phyloP scores from a whole-genome alignment of 176 grass and related monocot species.

The Carex pumila region DNA sequence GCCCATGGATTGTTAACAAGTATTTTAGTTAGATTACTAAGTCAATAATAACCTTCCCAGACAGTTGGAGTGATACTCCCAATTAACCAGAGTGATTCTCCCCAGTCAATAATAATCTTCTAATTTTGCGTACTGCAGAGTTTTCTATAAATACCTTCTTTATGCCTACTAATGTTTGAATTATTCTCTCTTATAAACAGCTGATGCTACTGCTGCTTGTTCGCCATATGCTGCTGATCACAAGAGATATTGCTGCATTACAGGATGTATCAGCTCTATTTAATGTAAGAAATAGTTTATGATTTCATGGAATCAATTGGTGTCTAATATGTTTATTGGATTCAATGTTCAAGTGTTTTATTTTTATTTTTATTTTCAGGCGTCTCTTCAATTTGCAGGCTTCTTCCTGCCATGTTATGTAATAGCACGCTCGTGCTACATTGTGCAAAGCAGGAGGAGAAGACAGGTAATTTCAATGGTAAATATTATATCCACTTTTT shows the following conservation, averaged over 20 bases:
- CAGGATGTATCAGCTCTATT: conserved; percentile 73
- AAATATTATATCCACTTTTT: neutral
- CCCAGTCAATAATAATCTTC: neutral
- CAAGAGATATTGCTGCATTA: conserved; percentile 69
- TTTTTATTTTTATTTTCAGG: conserved; percentile 41
- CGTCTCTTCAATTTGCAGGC: conserved; percentile 68
- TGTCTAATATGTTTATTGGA: conserved; percentile 5
- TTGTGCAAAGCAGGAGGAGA: conserved; percentile 60
- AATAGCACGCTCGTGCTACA: conserved; percentile 73
- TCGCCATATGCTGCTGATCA: conserved; percentile 63
- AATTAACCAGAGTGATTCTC: neutral
- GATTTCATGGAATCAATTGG: neutral
- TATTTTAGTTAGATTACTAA: neutral
- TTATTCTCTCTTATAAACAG: conserved; percentile 35
- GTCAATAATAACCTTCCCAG: neutral
- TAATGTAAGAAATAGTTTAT: conserved; percentile 50
- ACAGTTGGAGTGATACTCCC: neutral
- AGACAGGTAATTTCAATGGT: conserved; percentile 46
- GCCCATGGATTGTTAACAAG: neutral
- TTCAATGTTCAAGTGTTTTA: neutral
- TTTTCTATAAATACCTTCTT: neutral
- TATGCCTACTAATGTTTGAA: neutral
- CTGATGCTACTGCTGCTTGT: conserved; percentile 82
- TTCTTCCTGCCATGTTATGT: conserved; percentile 96
- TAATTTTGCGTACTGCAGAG: neutral